These are phyloP conservation scores for Auricularia heimuer DNA, from an alignment of 768 basidiomycete genomes.

Conservation along the genomic window DNA sequence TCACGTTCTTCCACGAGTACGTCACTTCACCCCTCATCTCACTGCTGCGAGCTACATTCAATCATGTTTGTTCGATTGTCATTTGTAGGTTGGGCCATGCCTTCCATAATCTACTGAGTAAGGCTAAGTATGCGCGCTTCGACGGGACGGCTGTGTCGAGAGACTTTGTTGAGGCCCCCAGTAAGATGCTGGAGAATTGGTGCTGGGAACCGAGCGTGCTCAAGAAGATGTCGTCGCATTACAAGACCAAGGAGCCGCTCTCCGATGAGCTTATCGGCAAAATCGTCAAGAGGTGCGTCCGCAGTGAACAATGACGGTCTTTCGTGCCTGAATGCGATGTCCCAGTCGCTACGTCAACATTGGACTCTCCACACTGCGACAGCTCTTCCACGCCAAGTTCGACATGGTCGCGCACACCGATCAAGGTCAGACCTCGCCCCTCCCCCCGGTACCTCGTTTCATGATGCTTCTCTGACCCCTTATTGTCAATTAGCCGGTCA, in stretches of 20 bases:
- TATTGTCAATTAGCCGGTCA: too few relatives aligned
- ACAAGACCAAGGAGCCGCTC: slow-evolving; percentile 60
- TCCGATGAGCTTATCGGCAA: slow-evolving; percentile 65
- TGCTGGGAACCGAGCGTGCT: slow-evolving; percentile 80
- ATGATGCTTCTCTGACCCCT: too few relatives aligned
- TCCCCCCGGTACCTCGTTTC: slow-evolving; percentile 6
- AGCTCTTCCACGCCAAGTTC: slow-evolving; percentile 75
- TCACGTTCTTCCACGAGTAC: slow-evolving; percentile 80
- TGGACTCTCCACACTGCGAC: slow-evolving; percentile 72
- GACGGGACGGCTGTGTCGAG: slow-evolving; percentile 73
- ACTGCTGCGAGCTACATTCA: too few relatives aligned
- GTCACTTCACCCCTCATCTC: not conserved
- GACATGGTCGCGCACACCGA: slow-evolving; percentile 68
- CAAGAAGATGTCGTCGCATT: slow-evolving; percentile 71
- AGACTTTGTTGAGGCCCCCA: slow-evolving; percentile 84
- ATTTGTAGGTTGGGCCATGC: slow-evolving; percentile 53
- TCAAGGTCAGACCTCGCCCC: not conserved
- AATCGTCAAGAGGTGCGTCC: slow-evolving; percentile 59
- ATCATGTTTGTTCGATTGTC: not conserved
- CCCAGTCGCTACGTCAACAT: slow-evolving; percentile 59
- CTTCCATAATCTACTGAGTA: slow-evolving; percentile 48
- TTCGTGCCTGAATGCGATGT: not conserved
- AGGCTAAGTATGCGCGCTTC: slow-evolving; percentile 64
- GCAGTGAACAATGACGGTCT: not conserved
- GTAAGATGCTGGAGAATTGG: slow-evolving; percentile 93